A percentile compares a stretch with the other conserved stretches of the same genome.
Conservation (phyloP, 345 rosid genomes). For the Citrus australasica region DNA sequence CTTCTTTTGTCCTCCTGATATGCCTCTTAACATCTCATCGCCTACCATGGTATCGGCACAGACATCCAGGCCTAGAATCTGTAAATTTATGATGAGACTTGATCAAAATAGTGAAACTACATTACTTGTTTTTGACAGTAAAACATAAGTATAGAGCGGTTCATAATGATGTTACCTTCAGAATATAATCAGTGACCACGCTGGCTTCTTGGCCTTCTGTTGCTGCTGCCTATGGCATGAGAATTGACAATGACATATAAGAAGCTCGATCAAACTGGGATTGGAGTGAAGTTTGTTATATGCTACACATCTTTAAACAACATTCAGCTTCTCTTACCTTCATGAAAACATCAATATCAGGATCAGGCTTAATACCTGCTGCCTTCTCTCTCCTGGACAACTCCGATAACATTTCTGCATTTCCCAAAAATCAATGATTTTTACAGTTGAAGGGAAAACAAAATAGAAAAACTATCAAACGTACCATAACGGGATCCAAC, state of each 20-base stretch:
- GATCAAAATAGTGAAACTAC: neutral
- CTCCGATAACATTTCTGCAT: constrained; percentile 60
- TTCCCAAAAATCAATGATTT: neutral
- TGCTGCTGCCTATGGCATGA: constrained; percentile 38
- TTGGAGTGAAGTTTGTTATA: neutral
- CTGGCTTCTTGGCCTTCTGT: constrained; percentile 39
- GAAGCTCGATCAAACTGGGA: neutral
- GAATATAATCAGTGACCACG: constrained; percentile 48
- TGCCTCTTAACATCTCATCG: constrained; percentile 55
- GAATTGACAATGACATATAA: neutral
- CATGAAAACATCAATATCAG: constrained; percentile 72
- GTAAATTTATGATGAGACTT: constrained; percentile 7
- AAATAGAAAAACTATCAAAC: neutral
- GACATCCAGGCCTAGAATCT: constrained; percentile 58
- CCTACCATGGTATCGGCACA: constrained; percentile 67
- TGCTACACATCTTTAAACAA: neutral
- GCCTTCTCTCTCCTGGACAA: constrained; percentile 69
- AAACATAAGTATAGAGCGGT: neutral
- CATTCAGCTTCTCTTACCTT: constrained; percentile 30
- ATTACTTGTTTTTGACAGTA: neutral
- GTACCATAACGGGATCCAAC: constrained; percentile 52
- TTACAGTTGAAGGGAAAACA: too few species aligned
- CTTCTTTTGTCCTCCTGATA: constrained; percentile 66
- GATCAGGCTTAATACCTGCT: constrained; percentile 71
- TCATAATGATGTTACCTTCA: constrained; percentile 37